phyloP scores from a whole-genome alignment of 768 basidiomycete genomes.

The Boletus fagicola region DNA sequence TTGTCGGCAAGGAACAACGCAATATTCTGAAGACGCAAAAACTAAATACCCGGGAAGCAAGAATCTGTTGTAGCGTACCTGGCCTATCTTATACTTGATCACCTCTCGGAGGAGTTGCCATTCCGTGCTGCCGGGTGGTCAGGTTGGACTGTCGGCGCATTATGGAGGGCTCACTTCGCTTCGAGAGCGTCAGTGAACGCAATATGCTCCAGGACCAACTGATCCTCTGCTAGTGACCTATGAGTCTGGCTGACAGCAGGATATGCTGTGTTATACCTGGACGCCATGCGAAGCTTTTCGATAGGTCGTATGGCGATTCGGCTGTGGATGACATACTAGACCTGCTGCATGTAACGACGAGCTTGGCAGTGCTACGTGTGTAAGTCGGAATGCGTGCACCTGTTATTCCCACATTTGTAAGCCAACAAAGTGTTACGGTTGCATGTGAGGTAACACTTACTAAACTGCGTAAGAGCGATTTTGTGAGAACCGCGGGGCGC shows the following conservation, averaged over 20 bases:
- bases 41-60: not conserved
- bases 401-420: no score
- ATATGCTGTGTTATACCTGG: constrained; percentile 40
- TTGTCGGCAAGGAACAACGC: constrained; percentile 44
- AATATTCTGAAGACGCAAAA: constrained; percentile 43
- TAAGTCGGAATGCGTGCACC: not conserved
- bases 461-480: no score
- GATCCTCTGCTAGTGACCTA: constrained; percentile 47
- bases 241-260: constrained; percentile 1
- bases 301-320: constrained; percentile 10
- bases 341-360: not conserved
- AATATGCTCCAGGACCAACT: constrained; percentile 55
- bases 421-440: no score
- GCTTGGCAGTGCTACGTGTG: not conserved
- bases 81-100: constrained; percentile 67
- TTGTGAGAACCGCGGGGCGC: no score
- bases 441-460: no score
- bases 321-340: constrained; percentile 22
- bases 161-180: constrained; percentile 38
- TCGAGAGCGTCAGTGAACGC: constrained; percentile 64
- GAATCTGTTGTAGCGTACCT: constrained; percentile 42
- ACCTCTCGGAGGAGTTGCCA: constrained; percentile 70
- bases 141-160: constrained; percentile 11
- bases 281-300: constrained; percentile 46
- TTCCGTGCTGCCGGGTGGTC: constrained; percentile 47